phyloP scores from a whole-genome alignment of 129 eudicot genomes.

The Ambrosia trifida region DNA sequence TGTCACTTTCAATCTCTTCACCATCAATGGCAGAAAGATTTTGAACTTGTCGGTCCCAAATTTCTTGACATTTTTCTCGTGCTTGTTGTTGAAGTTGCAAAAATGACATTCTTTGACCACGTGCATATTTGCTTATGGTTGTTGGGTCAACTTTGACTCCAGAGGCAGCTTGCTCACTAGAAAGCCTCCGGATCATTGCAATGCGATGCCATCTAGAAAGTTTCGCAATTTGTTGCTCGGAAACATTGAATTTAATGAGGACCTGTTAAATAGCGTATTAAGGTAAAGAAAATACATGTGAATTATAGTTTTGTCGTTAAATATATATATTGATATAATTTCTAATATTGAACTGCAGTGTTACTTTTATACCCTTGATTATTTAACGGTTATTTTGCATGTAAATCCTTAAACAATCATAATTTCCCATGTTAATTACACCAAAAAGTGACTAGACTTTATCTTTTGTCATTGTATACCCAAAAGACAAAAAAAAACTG shows the following conservation, averaged over 20 bases:
- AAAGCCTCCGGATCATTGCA: constrained; percentile 93
- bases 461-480: not conserved
- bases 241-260: constrained; percentile 83
- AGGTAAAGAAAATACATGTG: not conserved
- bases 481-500: not conserved
- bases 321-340: not conserved
- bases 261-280: constrained; percentile 44
- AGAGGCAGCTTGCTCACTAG: constrained; percentile 98
- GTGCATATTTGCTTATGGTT: constrained; percentile 90
- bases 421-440: not conserved
- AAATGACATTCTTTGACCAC: constrained; percentile 97
- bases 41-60: constrained; percentile 92
- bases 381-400: not conserved
- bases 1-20: constrained; percentile 86
- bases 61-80: constrained; percentile 95
- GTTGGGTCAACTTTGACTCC: constrained; percentile 92
- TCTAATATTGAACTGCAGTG: not conserved
- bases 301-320: not conserved
- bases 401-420: not conserved
- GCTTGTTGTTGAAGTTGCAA: constrained; percentile 97
- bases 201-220: constrained; percentile 94
- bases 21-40: constrained; percentile 79
- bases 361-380: not conserved
- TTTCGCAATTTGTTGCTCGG: constrained; percentile 89
- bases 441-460: not conserved